Evolutionary conservation across 352 stramenopile species (phyloP).

Genomic region (Phytophthora ramorum): DNA sequence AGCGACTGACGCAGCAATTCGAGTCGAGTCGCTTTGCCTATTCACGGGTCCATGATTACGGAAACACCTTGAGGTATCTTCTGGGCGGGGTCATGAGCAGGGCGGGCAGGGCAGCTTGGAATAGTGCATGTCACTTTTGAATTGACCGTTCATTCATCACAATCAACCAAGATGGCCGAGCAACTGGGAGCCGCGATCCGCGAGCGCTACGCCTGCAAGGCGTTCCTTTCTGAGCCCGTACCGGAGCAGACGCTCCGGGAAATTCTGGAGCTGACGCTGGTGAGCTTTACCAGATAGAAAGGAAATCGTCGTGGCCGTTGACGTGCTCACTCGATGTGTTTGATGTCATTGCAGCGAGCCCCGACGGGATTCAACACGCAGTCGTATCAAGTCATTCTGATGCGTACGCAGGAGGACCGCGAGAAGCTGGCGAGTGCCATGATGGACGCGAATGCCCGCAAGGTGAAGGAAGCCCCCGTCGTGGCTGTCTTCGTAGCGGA

Average conservation of each 20-base stretch:
- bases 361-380: constrained; percentile 81
- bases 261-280: constrained; percentile 70
- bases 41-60: constrained; percentile 1
- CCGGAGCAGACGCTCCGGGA: constrained; percentile 59
- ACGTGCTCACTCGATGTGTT: background rate
- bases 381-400: constrained; percentile 64
- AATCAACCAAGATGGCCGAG: constrained; percentile 18
- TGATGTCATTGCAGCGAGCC: constrained; percentile 43
- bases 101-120: background rate
- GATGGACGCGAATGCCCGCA: constrained; percentile 61
- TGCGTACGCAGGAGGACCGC: constrained; percentile 59
- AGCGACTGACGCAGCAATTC: background rate
- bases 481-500: constrained; percentile 77
- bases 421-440: constrained; percentile 63
- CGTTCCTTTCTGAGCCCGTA: constrained; percentile 50
- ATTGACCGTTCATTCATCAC: constrained; percentile 4
- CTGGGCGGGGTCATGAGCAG: background rate
- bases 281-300: constrained; percentile 1
- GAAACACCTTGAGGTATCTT: background rate
- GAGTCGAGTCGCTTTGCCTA: background rate
- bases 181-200: constrained; percentile 26
- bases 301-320: background rate
- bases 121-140: constrained; percentile 23
- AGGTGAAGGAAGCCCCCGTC: constrained; percentile 71
- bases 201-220: constrained; percentile 35